Evolutionary conservation across 208 protist genomes (phyloP).

Genomic region (Dictyostelium gargantuum): DNA sequence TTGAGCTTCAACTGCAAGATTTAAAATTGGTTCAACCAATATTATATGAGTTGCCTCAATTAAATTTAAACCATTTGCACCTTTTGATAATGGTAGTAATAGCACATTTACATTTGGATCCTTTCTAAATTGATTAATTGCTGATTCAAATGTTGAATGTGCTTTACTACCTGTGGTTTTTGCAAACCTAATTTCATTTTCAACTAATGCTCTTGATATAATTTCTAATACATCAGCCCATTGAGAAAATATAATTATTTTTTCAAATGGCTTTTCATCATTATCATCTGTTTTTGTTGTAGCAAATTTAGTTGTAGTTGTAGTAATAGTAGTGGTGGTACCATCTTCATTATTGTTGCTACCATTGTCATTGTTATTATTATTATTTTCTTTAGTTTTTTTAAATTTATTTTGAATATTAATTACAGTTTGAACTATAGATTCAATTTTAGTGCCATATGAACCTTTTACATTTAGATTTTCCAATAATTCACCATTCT

Average conservation of each 20-base stretch:
- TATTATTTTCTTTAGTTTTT: not conserved
- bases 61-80: constrained; percentile 76
- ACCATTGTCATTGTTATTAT: not conserved
- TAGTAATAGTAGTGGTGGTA: not conserved
- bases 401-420: not conserved
- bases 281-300: not conserved
- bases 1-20: constrained; percentile 62
- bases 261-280: not conserved
- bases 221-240: constrained; percentile 98
- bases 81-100: constrained; percentile 63
- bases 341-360: not conserved
- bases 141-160: constrained; percentile 42
- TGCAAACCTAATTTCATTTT: constrained; percentile 43
- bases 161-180: not conserved
- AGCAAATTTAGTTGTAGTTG: not conserved
- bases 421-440: constrained; percentile 37
- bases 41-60: constrained; percentile 77
- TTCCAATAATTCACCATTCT: not conserved
- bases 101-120: constrained; percentile 38
- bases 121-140: constrained; percentile 58
- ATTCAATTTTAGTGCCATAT: constrained; percentile 77
- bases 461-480: constrained; percentile 66
- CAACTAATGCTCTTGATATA: constrained; percentile 79
- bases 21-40: constrained; percentile 74
- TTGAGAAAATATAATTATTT: constrained; percentile 95